Evolutionary conservation across 1,284 basidiomycete genomes (phyloP).

Genomic region (Xanthoconium separans): DNA sequence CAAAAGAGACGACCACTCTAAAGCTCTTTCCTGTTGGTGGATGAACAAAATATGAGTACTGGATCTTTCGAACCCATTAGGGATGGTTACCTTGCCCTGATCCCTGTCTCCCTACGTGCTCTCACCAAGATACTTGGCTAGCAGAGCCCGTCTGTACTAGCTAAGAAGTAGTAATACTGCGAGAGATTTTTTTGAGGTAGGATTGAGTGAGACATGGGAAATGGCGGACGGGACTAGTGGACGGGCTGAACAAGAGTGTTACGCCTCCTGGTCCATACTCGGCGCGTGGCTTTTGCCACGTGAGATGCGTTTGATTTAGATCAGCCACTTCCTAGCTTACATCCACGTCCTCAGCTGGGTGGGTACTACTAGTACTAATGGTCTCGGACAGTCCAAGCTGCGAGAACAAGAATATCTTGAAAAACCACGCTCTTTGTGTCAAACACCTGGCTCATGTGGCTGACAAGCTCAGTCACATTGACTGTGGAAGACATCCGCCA

Average conservation of each 20-base stretch:
- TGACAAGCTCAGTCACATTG: background rate
- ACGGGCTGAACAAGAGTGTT: conserved; percentile 36
- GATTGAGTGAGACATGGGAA: conserved; percentile 24
- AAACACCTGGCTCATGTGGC: background rate
- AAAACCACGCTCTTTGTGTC: background rate
- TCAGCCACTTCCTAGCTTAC: conserved; percentile 12
- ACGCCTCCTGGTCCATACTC: conserved; percentile 32
- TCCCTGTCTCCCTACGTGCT: conserved; percentile 14
- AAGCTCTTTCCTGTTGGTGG: background rate
- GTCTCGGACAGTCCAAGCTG: background rate
- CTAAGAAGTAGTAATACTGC: background rate
- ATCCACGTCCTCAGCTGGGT: background rate
- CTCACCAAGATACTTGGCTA: background rate
- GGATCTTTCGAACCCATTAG: conserved; percentile 3
- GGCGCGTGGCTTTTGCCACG: conserved; percentile 32
- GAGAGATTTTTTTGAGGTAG: conserved; percentile 7
- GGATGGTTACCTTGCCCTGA: conserved; percentile 27
- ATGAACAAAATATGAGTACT: conserved; percentile 6
- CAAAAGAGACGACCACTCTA: background rate
- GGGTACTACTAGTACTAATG: background rate
- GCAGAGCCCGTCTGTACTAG: background rate
- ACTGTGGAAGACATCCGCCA: conserved; percentile 10
- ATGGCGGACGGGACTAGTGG: conserved; percentile 28
- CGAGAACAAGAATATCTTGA: background rate
- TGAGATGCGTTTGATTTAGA: conserved; percentile 22